Base-by-base conservation (phyloP, 192 early-diverging fungal species). In the Backusella luteola region DNA sequence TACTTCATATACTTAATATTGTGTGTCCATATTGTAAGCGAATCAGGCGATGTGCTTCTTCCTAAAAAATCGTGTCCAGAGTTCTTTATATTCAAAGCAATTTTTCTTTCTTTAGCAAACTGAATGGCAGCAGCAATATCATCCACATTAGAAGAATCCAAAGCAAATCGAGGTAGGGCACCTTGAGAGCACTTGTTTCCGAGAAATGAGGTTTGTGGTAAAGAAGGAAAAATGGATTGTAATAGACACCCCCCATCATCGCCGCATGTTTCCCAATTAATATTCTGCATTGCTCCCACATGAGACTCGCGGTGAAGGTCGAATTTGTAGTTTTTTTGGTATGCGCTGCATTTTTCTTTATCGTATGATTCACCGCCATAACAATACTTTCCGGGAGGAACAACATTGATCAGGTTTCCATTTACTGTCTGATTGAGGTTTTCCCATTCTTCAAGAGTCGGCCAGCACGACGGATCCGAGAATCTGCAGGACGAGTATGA, bases 11-110 rank as follows among this genome's bases (percentile, higher is more conserved):
- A 34, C 15, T 83, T 78, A 76, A 90, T 74, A 66, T 83, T 35
- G 38, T 80, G 76, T 11, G 80, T 80, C 87, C 87, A 90, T 7
- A 90, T 71, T 8, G 66, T 81, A 38, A 90, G 46, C 8, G 88
- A 81, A 3, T 77, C 79, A 2, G 86, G 56, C 11, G 78, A 89
- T 0, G 77, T 86, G 41, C 79, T 84, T 14, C 87, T 79, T 5
- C 89, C 88, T 3, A 79, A 66, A 23, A 42, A 83, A 39, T 88
- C 86, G 66, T 90, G 88, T 0, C 89, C 89, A 8, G 89, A 85
- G 68, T 88, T 88, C 73, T 89, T 89, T 53, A 90, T 79, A 35
- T 77, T 88, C 11, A 90, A 78, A 6, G 83, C 79, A 46, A 90
- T 70, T 21, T 86, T 81, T 49, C 89, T 52, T 21, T 79, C 66